A percentile compares a stretch with the other conserved stretches of the same genome.
Conservation (phyloP, 225 moss, liverwort and hornwort species). For the Ulota crispa region DNA sequence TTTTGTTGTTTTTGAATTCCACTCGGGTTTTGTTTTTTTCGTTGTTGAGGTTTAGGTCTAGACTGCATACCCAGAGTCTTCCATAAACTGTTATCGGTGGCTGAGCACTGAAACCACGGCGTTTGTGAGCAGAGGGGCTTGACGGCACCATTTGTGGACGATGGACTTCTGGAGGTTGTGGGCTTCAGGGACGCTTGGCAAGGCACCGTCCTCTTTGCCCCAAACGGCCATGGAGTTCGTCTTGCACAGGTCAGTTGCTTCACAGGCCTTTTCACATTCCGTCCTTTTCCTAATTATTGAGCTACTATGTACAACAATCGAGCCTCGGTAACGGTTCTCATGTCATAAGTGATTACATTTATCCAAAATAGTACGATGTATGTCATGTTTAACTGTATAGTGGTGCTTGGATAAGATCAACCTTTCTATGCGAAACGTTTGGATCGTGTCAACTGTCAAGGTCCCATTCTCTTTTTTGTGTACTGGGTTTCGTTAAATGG, state of each 20-base stretch:
- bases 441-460: no score
- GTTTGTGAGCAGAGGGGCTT: slow-evolving; percentile 54
- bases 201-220: slow-evolving; percentile 53
- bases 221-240: slow-evolving; percentile 70
- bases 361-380: no score
- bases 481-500: no score
- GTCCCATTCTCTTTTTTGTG: no score
- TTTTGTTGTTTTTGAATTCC: background rate
- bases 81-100: background rate
- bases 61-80: background rate
- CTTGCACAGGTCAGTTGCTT: slow-evolving; percentile 75
- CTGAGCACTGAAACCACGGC: slow-evolving; percentile 4
- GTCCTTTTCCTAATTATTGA: background rate
- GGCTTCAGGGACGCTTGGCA: slow-evolving; percentile 95
- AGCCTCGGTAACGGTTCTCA: no score
- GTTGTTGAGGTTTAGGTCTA: background rate
- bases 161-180: slow-evolving; percentile 85
- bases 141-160: slow-evolving; percentile 76
- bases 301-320: no score
- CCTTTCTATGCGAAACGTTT: no score
- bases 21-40: background rate
- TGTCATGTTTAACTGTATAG: no score
- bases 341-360: no score
- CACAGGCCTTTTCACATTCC: background rate
- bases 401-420: no score